Evolutionary conservation across 495 filamentous ascomycete genomes (phyloP), one percentile per base, ranked within the genome.

Genomic region (Copromyces sp.): DNA sequence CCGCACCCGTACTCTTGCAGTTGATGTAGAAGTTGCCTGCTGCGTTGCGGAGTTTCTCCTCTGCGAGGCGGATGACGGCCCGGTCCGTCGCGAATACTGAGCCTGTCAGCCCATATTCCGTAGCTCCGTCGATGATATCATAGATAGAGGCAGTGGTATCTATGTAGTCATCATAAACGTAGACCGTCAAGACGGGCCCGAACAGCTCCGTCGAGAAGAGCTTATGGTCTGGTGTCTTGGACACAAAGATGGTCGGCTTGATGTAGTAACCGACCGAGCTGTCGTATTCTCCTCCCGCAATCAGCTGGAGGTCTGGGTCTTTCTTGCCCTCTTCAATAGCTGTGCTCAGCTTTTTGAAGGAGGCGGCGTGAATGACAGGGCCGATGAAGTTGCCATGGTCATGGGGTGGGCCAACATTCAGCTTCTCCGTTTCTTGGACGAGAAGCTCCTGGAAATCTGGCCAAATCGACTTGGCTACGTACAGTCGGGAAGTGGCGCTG

Each of bases 21-120:
- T 97, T 97, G 83, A 96, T 89, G 81, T 96, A 96, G 82, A 95
- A 96, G 83, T 96, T 96, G 24, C 93, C 93, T 41, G 93, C 91
- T 3, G 92, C 82, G 78, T 94, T 91, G 76, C 90, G 88, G 71
- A 96, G 89, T 71, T 84, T 87, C 61, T 94, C 88, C 79, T 94
- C 90, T 5, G 93, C 93, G 42, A 86, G 77, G 17, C 87, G 86
- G 71, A 94, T 81, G 24, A 88, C 91, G 65, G 83, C 83, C 29
- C 92, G 87, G 80, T 94, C 91, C 68, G 87, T 81, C 3, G 93
- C 90, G 78, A 96, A 96, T 68, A 96, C 84, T 38, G 90, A 86
- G 12, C 93, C 93, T 14, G 93, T 95, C 73, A 96, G 87, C 12
- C 87, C 93, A 80, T 96, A 96, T 72, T 89, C 89, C 71, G 88